phyloP scores from a whole-genome alignment of 2,329 filamentous ascomycete species.

The Ophiostoma pallidulum region DNA sequence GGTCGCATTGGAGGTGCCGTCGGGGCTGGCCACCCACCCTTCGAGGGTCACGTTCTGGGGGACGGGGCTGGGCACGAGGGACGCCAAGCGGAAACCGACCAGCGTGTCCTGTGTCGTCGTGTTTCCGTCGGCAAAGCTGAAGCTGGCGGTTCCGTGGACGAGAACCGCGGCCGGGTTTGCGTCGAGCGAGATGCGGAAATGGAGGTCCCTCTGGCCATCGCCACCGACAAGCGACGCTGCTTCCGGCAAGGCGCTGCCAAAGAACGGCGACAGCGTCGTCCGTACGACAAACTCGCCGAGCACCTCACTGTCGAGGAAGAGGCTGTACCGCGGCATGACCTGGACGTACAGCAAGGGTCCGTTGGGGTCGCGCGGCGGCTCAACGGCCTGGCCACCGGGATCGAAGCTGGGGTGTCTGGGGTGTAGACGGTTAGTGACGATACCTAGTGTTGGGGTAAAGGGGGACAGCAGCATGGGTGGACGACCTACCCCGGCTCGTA shows the following conservation, averaged over 20 bases:
- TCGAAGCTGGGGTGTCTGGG: slow-evolving; percentile 31
- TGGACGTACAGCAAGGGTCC: slow-evolving; percentile 33
- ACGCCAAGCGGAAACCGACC: slow-evolving; percentile 29
- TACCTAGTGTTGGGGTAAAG: background rate
- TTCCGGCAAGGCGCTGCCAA: slow-evolving; percentile 29
- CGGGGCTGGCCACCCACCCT: slow-evolving; percentile 24
- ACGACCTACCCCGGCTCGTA: slow-evolving; percentile 31
- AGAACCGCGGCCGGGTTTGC: slow-evolving; percentile 23
- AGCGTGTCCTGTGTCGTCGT: slow-evolving; percentile 20
- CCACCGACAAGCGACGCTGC: background rate
- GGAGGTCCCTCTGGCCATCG: slow-evolving; percentile 9
- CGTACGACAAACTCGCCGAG: slow-evolving; percentile 35
- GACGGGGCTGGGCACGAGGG: slow-evolving; percentile 26
- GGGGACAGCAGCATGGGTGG: too few species aligned
- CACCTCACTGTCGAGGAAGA: slow-evolving; percentile 35
- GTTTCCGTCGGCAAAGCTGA: slow-evolving; percentile 23
- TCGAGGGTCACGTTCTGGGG: slow-evolving; percentile 32
- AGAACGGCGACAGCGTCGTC: slow-evolving; percentile 32
- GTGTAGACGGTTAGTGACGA: background rate
- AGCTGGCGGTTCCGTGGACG: slow-evolving; percentile 24
- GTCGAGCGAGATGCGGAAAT: slow-evolving; percentile 29
- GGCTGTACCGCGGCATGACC: slow-evolving; percentile 35
- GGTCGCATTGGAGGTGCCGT: slow-evolving; percentile 17
- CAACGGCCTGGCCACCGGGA: slow-evolving; percentile 33
- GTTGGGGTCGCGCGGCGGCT: slow-evolving; percentile 24